Evolutionary conservation across 257 asterid genomes (phyloP), one percentile per base, ranked within the genome.

Genomic region (Datura wrightii): DNA sequence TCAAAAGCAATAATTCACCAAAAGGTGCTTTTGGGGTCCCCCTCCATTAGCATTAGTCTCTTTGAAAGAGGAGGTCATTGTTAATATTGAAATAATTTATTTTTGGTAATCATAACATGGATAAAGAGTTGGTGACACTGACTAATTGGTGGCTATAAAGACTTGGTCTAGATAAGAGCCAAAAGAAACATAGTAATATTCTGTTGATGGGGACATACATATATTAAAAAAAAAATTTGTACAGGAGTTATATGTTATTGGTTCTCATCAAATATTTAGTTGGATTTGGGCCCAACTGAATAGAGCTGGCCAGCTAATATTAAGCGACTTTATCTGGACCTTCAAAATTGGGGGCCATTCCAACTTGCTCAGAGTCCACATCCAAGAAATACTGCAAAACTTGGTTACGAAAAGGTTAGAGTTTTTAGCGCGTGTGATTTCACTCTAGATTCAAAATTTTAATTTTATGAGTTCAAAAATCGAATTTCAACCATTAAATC

Each of bases 61-160:
- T 15, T 15, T 15, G 78, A 15, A 67, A 67, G 78, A 37, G 50
- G 11, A 67, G 34, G 52, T 67, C 13, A 74, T 74, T 50, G 81
- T 19, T 24, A n/a, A 13, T 46, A 48, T 24, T 74, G 60, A 13
- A 74, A 74, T 60, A 36, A 24, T 48, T 65, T 37, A 24, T 3
- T 11, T 63, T 76, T 11, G 80, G 31, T 31, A 50, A 50, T 76
- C 82, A 76, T 76, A 50, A 50, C 62, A 52, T 76, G 82, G 82
- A 76, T 31, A 50, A 76, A 50, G 5, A 50, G 81, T 44, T 72
- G 19, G 53, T 11, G 31, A 16, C 11, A n/a, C 1, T 62, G 10
- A 72, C 41, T 72, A 10, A 2, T 44, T 41, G 16, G 54, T 42
- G 15, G 52, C 79, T 69, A 16, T 8, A 41, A 39, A 41, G 19